Percentiles rank a stretch among this genome's conserved stretches.
phyloP scores from a whole-genome alignment of 2,329 filamentous ascomycete genomes.

The Sporothrix phasma region DNA sequence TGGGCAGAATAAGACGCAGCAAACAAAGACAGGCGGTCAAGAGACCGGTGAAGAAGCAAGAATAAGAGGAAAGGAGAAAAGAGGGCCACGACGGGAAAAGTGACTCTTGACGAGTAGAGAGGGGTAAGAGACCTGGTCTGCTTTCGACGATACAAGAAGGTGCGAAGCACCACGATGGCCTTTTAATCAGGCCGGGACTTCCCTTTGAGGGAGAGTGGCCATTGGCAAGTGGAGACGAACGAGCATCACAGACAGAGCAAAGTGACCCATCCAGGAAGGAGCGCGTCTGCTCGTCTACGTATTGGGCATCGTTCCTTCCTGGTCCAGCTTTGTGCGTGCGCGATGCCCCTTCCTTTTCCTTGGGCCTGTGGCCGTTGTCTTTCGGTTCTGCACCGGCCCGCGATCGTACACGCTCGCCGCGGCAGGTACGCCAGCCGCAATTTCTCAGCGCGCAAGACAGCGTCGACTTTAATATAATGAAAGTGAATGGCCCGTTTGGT shows the following conservation, averaged over 20 bases:
- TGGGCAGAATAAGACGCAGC: neutral
- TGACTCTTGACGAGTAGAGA: conserved; percentile 5
- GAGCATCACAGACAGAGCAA: neutral
- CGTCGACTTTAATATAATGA: too few species aligned
- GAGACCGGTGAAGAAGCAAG: neutral
- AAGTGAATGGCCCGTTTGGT: neutral
- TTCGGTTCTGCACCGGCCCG: neutral
- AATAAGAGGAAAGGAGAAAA: neutral
- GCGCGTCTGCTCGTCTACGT: neutral
- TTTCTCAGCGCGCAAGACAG: neutral
- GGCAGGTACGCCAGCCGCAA: neutral
- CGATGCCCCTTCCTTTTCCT: too few species aligned
- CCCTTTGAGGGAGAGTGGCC: neutral
- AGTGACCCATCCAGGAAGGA: neutral
- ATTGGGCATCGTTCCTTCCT: conserved; percentile 1
- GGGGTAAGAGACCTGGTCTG: neutral
- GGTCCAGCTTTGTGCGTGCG: neutral
- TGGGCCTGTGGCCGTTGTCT: neutral
- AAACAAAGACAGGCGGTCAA: neutral
- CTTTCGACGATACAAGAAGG: neutral
- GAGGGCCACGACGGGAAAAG: neutral
- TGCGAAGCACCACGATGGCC: neutral
- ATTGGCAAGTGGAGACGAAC: neutral
- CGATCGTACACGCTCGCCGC: neutral
- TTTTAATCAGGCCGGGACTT: neutral